phyloP scores from a whole-genome alignment of 2,329 filamentous ascomycete genomes.

The Phoma sp. region DNA sequence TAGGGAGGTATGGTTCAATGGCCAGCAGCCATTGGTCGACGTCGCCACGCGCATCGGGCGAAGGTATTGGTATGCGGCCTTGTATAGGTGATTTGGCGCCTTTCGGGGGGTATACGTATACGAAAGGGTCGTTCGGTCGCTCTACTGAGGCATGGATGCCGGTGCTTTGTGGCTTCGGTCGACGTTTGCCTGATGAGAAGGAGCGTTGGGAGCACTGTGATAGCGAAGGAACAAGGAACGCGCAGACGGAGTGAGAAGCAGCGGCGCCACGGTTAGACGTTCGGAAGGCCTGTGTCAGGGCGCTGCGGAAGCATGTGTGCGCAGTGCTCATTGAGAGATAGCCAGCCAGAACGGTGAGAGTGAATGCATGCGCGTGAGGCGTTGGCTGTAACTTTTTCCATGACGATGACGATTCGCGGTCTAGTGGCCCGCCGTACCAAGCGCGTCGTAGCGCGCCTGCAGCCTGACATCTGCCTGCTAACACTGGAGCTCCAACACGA shows the following conservation, averaged over 20 bases:
- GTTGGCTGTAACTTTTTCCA: constrained; percentile 36
- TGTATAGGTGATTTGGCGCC: constrained; percentile 6
- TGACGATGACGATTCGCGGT: constrained; percentile 27
- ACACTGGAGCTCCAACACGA: constrained; percentile 1
- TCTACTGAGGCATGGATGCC: constrained; percentile 1
- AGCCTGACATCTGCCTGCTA: constrained; percentile 16
- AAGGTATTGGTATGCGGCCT: constrained; percentile 24
- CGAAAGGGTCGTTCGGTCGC: not conserved
- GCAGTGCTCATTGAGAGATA: constrained; percentile 47
- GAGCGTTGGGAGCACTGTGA: constrained; percentile 30
- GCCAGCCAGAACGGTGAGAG: constrained; percentile 19
- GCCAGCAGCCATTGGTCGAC: constrained; percentile 43
- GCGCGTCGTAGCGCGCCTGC: constrained; percentile 13
- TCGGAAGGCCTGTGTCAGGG: constrained; percentile 46
- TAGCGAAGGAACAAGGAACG: constrained; percentile 45
- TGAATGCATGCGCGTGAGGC: constrained; percentile 22
- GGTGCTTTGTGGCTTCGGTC: constrained; percentile 13
- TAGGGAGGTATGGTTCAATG: constrained; percentile 48
- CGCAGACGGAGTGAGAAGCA: constrained; percentile 35
- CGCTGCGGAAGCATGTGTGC: constrained; percentile 47
- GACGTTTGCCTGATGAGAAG: constrained; percentile 33
- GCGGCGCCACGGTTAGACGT: constrained; percentile 27
- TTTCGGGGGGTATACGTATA: constrained; percentile 18
- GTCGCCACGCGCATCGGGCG: constrained; percentile 28
- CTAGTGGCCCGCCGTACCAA: constrained; percentile 14